Conservation (phyloP, 257 asterid genomes). For the Leonotis leonurus region DNA sequence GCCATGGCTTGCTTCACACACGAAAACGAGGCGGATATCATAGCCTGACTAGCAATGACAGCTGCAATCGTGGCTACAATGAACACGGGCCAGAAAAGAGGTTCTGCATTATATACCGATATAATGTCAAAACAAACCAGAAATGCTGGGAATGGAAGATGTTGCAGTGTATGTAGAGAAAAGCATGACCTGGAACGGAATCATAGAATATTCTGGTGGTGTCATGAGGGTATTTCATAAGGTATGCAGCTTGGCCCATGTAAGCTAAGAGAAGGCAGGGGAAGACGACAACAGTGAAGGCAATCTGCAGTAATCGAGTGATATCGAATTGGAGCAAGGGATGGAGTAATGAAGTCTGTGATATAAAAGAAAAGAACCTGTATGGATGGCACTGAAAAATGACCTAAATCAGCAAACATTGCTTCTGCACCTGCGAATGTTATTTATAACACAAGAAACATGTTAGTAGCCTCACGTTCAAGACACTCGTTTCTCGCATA, state of each 20-base stretch:
- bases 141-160: neutral
- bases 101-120: slow-evolving; percentile 38
- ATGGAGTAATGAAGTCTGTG: too few relatives aligned
- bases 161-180: neutral
- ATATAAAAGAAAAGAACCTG: too few relatives aligned
- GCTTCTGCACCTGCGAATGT: slow-evolving; percentile 86
- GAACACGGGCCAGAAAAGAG: slow-evolving; percentile 88
- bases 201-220: slow-evolving; percentile 57
- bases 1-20: slow-evolving; percentile 96
- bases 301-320: too few relatives aligned
- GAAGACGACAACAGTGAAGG: slow-evolving; percentile 73
- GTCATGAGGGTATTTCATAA: slow-evolving; percentile 55
- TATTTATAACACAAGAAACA: neutral
- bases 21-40: slow-evolving; percentile 96
- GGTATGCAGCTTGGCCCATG: slow-evolving; percentile 98
- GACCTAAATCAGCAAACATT: slow-evolving; percentile 98
- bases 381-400: slow-evolving; percentile 82
- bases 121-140: slow-evolving; percentile 22
- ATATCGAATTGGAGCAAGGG: too few relatives aligned
- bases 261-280: slow-evolving; percentile 95
- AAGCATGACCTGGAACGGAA: slow-evolving; percentile 74
- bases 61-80: slow-evolving; percentile 86
- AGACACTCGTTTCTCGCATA: neutral
- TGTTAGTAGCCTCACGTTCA: neutral
- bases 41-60: slow-evolving; percentile 92